Percentiles rank a stretch among this genome's conserved stretches.
Conservation (phyloP, 768 basidiomycete species). For the Boletus eberwhitei region DNA sequence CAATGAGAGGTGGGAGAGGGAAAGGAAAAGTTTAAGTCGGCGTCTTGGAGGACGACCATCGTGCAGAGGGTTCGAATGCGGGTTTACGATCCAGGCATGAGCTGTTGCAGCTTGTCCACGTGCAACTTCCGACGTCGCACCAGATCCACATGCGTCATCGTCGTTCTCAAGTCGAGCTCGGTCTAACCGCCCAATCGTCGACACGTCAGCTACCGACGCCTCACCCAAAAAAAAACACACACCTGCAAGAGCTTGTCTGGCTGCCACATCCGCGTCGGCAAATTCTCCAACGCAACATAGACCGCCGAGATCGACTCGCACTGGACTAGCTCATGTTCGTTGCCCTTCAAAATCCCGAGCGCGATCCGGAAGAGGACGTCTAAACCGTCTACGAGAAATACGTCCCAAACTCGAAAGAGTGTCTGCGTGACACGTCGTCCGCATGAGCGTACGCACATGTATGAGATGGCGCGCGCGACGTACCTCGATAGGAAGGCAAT, state of each 20-base stretch:
- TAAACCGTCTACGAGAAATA: slow-evolving; percentile 89
- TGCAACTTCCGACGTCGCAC: slow-evolving; percentile 52
- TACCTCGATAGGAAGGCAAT: slow-evolving; percentile 94
- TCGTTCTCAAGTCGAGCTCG: slow-evolving; percentile 54
- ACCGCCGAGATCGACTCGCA: slow-evolving; percentile 86
- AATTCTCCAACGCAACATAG: slow-evolving; percentile 83
- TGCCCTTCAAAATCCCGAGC: slow-evolving; percentile 77
- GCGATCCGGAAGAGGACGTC: slow-evolving; percentile 91
- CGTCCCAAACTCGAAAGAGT: slow-evolving; percentile 93
- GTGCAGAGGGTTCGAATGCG: no score
- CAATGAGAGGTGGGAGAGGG: neutral
- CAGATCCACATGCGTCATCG: slow-evolving; percentile 54
- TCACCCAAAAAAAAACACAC: neutral
- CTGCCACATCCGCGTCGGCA: slow-evolving; percentile 93
- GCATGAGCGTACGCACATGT: neutral
- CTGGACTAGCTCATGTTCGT: slow-evolving; percentile 78
- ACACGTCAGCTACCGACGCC: neutral
- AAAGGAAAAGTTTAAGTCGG: no score
- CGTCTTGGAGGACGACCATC: neutral
- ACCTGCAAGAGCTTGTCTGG: slow-evolving; percentile 90
- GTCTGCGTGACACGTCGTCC: slow-evolving; percentile 49
- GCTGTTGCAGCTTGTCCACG: slow-evolving; percentile 41
- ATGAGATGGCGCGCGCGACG: slow-evolving; percentile 8
- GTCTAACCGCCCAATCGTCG: slow-evolving; percentile 32
- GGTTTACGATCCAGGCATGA: slow-evolving; percentile 32